Percentiles rank a stretch among this genome's conserved stretches.
Conservation (phyloP, 257 asterid genomes). For the Fraxinus anomala region DNA sequence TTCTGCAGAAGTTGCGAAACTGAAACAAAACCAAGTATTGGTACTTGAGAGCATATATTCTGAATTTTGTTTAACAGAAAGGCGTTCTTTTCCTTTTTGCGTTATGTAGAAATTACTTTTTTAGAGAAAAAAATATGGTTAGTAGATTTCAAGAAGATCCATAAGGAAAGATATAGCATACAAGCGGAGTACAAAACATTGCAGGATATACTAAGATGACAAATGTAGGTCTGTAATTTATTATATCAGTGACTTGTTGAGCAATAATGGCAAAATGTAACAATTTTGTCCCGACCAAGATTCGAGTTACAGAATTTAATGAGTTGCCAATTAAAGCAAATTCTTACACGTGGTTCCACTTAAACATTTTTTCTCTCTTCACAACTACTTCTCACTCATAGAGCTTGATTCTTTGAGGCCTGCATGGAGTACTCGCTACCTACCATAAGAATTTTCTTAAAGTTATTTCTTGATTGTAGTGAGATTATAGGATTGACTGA, state of each 20-base stretch:
- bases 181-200: neutral
- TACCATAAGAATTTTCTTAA: neutral
- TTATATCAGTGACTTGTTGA: neutral
- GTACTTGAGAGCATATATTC: neutral
- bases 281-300: neutral
- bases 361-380: neutral
- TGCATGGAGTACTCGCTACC: neutral
- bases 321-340: neutral
- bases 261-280: neutral
- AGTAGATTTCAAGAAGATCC: neutral
- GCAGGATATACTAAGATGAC: neutral
- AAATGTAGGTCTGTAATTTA: neutral
- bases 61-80: neutral
- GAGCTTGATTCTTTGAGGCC: neutral
- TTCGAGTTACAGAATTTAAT: neutral
- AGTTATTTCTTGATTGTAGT: neutral
- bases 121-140: neutral
- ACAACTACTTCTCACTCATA: neutral
- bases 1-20: conserved; percentile 7
- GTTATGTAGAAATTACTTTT: neutral
- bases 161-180: neutral
- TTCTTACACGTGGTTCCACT: neutral
- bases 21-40: neutral
- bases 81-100: neutral
- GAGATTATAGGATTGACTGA: neutral